Evolutionary conservation across 108 stramenopile genomes (phyloP), one percentile per base, ranked within the genome.

Genomic region (Nitzschia sp.): DNA sequence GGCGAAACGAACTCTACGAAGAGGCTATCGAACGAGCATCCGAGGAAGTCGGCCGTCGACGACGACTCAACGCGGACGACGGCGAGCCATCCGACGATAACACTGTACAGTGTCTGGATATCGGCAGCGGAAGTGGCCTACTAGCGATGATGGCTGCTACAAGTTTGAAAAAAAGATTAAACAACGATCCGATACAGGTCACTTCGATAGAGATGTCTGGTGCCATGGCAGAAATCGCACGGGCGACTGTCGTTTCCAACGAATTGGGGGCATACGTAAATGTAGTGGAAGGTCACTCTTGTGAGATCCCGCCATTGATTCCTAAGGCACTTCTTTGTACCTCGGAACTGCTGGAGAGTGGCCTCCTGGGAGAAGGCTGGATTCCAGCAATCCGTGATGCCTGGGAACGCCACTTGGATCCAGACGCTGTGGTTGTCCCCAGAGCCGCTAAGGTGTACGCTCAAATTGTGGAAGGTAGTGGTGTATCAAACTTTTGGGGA

Each of bases 341-440:
- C 21, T 91, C 90, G 2, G 93, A 94, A 69, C 58, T 94, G 0
- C 54, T 94, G n/a, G 93, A 94, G 47, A 86, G 84, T 36, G 86
- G 86, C 16, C 74, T 94, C 50, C 61, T 94, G 16, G 90, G 82
- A 27, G 93, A 94, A 66, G 93, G 93, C 27, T 75, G 85, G 50
- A 64, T 94, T 2, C 90, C 90, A 2, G 78, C 90, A 0, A 68
- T 94, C 32, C 65, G 90, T 11, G 89, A 94, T 78, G 88, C 89
- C 25, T 94, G 88, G 88, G 70, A 86, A 34, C 76, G 93, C 13
- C 88, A 93, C 59, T 76, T 90, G 54, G 63, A 76, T 55, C 73
- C 71, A 1, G 47, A 50, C 38, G 88, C 93, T 13, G 62, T 88
- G 27, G 80, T 94, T 3, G 71, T 94, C 6, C 93, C 93, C 9